phyloP scores from a whole-genome alignment of 345 rosid species.

The Pseudoturritis turrita region DNA sequence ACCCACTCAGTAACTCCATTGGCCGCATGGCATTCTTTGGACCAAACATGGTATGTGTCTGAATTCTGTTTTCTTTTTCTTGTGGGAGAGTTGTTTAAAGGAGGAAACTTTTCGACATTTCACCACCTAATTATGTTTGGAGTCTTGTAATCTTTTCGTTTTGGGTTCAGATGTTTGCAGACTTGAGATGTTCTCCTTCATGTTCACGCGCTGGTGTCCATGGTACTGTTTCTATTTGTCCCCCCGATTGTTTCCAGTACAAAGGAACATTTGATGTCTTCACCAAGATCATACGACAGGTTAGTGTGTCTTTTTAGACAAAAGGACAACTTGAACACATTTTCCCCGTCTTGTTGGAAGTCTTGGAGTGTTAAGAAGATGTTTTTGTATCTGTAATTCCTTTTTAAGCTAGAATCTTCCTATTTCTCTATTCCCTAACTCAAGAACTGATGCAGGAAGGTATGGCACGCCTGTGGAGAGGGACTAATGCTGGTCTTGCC shows the following conservation, averaged over 20 bases:
- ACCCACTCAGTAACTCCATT: conserved; percentile 75
- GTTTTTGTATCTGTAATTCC: not conserved
- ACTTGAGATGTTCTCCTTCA: conserved; percentile 90
- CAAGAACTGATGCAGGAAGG: conserved; percentile 66
- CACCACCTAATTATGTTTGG: not conserved
- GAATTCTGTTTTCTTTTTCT: not conserved
- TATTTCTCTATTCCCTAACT: conserved; percentile 16
- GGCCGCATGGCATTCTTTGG: conserved; percentile 90
- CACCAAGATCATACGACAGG: conserved; percentile 88
- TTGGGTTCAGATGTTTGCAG: conserved; percentile 76
- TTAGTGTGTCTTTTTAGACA: conserved; percentile 27
- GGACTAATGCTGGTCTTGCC: conserved; percentile 94
- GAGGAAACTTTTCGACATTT: not conserved
- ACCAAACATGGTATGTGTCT: conserved; percentile 66
- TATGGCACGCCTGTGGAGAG: conserved; percentile 85
- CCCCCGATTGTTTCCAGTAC: conserved; percentile 98
- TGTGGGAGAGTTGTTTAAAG: not conserved
- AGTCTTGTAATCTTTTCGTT: not conserved
- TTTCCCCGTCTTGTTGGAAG: not conserved
- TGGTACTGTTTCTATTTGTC: conserved; percentile 95
- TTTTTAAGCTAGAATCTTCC: not conserved
- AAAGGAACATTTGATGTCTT: conserved; percentile 96
- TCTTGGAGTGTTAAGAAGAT: not conserved
- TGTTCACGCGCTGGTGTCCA: conserved; percentile 95
- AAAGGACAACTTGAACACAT: not conserved